phyloP scores from a whole-genome alignment of 1,284 basidiomycete genomes.

The Salmacisia buchloeana region DNA sequence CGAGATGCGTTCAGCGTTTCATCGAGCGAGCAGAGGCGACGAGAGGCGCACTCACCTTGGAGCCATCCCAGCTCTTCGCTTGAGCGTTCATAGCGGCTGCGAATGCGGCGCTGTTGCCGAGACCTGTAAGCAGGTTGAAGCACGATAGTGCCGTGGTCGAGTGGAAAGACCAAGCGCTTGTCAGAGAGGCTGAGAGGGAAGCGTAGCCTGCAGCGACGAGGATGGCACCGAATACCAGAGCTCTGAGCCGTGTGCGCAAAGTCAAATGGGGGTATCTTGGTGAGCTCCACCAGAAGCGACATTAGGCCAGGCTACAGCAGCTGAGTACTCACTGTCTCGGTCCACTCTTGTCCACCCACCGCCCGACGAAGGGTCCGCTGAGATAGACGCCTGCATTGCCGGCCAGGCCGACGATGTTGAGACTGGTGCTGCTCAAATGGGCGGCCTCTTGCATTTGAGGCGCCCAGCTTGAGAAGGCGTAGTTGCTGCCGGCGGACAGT shows the following conservation, averaged over 20 bases:
- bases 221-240: slow-evolving; percentile 28
- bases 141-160: slow-evolving; percentile 25
- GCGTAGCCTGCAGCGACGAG: slow-evolving; percentile 37
- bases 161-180: slow-evolving; percentile 18
- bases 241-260: slow-evolving; percentile 11
- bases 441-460: slow-evolving; percentile 49
- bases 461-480: slow-evolving; percentile 47
- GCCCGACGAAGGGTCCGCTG: slow-evolving; percentile 43
- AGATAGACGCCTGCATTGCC: slow-evolving; percentile 51
- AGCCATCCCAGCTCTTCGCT: slow-evolving; percentile 40
- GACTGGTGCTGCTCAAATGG: slow-evolving; percentile 47
- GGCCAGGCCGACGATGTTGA: slow-evolving; percentile 51
- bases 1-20: neutral
- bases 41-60: slow-evolving; percentile 10
- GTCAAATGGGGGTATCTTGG: too few species aligned
- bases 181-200: slow-evolving; percentile 20
- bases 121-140: slow-evolving; percentile 37
- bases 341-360: slow-evolving; percentile 40
- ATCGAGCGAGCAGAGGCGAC: slow-evolving; percentile 18
- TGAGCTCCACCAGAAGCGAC: too few species aligned
- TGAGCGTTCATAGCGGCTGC: slow-evolving; percentile 49
- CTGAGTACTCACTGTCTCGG: slow-evolving; percentile 27
- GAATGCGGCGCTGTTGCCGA: slow-evolving; percentile 44
- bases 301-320: too few species aligned
- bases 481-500: slow-evolving; percentile 49